A percentile compares a stretch with the other conserved stretches of the same genome.
These are phyloP conservation scores for Abrus precatorius DNA, from an alignment of 306 rosid genomes.

Conservation along the genomic window DNA sequence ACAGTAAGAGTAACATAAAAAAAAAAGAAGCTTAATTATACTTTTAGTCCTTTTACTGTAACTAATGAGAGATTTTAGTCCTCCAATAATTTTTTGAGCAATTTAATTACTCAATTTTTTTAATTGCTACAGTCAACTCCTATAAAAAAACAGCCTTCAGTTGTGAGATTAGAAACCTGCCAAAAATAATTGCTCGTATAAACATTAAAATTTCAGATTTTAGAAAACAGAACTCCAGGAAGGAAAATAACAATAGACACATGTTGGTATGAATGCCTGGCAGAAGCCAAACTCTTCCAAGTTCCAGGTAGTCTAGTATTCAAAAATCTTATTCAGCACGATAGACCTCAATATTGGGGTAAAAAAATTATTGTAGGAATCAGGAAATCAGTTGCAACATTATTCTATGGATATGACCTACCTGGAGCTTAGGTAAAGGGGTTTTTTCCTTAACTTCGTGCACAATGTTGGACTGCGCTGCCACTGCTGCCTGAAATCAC, in stretches of 20 bases:
- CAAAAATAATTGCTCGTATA: slow-evolving; percentile 5
- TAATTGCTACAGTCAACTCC: not conserved
- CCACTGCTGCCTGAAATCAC: slow-evolving; percentile 81
- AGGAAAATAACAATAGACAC: not conserved
- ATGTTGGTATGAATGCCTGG: slow-evolving; percentile 11
- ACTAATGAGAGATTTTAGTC: not conserved
- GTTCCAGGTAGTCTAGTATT: slow-evolving; percentile 29
- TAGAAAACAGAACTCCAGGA: slow-evolving; percentile 15
- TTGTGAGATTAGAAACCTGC: slow-evolving; percentile 23
- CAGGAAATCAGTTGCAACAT: slow-evolving; percentile 32
- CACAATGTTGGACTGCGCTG: slow-evolving; percentile 63
- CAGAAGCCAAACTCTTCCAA: slow-evolving; percentile 29
- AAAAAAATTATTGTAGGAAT: slow-evolving; percentile 20
- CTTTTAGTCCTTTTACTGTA: not conserved
- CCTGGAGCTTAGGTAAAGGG: slow-evolving; percentile 67
- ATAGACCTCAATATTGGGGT: slow-evolving; percentile 21
- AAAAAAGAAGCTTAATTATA: not conserved
- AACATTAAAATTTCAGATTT: slow-evolving; percentile 2
- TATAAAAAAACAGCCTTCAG: slow-evolving; percentile 6
- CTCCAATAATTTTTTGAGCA: not conserved
- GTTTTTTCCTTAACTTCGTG: slow-evolving; percentile 74
- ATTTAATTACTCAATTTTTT: not conserved
- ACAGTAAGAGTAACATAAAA: not conserved
- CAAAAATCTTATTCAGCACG: slow-evolving; percentile 15
- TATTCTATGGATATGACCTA: slow-evolving; percentile 47